Percentiles rank a stretch among this genome's conserved stretches.
Conservation (phyloP, 2,329 filamentous ascomycete species). For the Periconia macrospinosa region DNA sequence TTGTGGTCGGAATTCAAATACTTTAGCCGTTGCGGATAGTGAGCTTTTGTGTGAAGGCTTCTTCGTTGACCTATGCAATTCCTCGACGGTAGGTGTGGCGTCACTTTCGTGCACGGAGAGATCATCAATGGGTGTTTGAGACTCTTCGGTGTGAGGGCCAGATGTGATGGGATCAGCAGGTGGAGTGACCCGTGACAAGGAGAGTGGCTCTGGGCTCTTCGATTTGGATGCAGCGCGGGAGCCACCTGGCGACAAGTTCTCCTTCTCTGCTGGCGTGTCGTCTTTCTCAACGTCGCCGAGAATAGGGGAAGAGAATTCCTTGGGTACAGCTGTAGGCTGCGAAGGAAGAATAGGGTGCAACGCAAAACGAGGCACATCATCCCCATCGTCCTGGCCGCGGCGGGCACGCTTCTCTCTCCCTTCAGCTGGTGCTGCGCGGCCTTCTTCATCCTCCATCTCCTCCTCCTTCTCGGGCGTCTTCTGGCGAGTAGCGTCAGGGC, state of each 20-base stretch:
- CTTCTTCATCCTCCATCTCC: constrained; percentile 60
- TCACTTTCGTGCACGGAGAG: constrained; percentile 31
- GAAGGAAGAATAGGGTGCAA: constrained; percentile 42
- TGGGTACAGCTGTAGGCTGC: constrained; percentile 34
- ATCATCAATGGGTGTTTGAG: constrained; percentile 23
- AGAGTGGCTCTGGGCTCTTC: constrained; percentile 29
- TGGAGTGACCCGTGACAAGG: constrained; percentile 15
- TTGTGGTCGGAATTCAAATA: constrained; percentile 59
- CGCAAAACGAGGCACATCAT: constrained; percentile 77
- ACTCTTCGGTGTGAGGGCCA: background rate
- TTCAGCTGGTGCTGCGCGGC: constrained; percentile 64
- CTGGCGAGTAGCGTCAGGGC: constrained; percentile 53
- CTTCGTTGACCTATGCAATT: constrained; percentile 26
- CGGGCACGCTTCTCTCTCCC: constrained; percentile 76
- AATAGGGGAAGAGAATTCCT: constrained; percentile 25
- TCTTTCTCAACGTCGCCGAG: constrained; percentile 20
- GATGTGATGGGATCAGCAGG: constrained; percentile 15
- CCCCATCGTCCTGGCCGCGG: constrained; percentile 65
- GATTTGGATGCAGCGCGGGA: constrained; percentile 26
- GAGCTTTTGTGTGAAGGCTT: constrained; percentile 50
- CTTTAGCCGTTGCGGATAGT: constrained; percentile 70
- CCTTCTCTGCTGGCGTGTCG: constrained; percentile 36
- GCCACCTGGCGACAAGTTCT: constrained; percentile 38
- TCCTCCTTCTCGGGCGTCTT: constrained; percentile 49
- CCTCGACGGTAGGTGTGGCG: constrained; percentile 33